Base-by-base conservation (phyloP, 345 rosid species). In the Euphorbia tirucalli region DNA sequence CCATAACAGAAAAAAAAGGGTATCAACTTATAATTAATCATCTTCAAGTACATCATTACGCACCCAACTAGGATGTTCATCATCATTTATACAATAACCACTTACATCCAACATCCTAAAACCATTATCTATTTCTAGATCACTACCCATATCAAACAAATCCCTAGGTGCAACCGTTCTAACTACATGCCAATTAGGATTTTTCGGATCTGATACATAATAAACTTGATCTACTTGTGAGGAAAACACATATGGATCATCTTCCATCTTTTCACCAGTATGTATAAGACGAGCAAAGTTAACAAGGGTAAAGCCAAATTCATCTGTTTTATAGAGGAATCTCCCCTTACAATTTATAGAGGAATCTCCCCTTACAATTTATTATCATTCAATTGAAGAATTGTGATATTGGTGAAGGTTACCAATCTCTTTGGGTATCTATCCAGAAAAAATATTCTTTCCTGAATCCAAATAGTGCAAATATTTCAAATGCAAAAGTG, bases 281-380 rank as follows among this genome's bases (percentile, higher is more conserved):
- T 60, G 41, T 4, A 31, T 61, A 18, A 15, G 14, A 30, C 3
- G 22, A 30, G 43, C 28, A 19, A 31, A 30, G 22, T 71, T 71
- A 7, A 62, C 28, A 48, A 25, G 27, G 1, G 16, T 63, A 8
- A 44, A 49, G 0, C 61, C 61, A 49, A 30, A 39, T 8, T 31
- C 68, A 62, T 71, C 75, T 9, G 19, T 14, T 18, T 60, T 58
- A 0, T n/a, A n/a, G n/a, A n/a, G n/a, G n/a, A n/a, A n/a, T n/a
- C n/a, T n/a, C n/a, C n/a, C n/a, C n/a, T n/a, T n/a, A n/a, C n/a
- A n/a, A n/a, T n/a, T n/a, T n/a, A n/a, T n/a, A n/a, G n/a, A n/a
- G n/a, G n/a, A n/a, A n/a, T n/a, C n/a, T n/a, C n/a, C n/a, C n/a
- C n/a, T n/a, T n/a, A n/a, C n/a, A n/a, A n/a, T n/a, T n/a, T n/a